A percentile compares a stretch with the other conserved stretches of the same genome.
phyloP scores from a whole-genome alignment of 305 asterid species.

The Stenogyne calaminthoides region DNA sequence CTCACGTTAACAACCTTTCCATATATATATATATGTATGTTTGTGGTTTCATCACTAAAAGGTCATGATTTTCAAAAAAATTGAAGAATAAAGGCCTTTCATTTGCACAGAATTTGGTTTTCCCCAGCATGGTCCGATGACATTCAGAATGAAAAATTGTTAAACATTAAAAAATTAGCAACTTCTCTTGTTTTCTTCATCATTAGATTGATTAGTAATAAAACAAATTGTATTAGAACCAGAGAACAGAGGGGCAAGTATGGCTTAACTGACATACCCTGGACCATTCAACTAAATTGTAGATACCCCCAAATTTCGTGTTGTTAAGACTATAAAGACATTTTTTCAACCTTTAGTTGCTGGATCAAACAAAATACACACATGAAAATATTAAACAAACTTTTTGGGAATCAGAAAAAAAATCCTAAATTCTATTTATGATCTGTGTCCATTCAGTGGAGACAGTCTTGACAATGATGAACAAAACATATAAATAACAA shows the following conservation, averaged over 20 bases:
- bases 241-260: neutral
- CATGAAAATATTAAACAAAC: too few relatives aligned
- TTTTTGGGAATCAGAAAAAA: too few relatives aligned
- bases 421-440: too few relatives aligned
- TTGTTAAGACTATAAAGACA: constrained; percentile 52
- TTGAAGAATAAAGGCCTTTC: too few relatives aligned
- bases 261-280: constrained; percentile 38
- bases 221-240: neutral
- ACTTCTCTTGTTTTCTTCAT: neutral
- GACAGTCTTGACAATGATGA: too few relatives aligned
- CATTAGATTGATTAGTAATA: neutral
- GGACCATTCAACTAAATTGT: constrained; percentile 63
- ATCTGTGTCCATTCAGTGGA: too few relatives aligned
- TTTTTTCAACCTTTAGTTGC: too few relatives aligned
- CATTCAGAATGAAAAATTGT: constrained; percentile 33
- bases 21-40: too few relatives aligned
- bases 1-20: too few relatives aligned
- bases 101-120: too few relatives aligned
- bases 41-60: too few relatives aligned
- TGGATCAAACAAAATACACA: constrained; percentile 31
- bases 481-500: constrained; percentile 48
- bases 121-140: constrained; percentile 51
- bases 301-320: constrained; percentile 58
- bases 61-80: too few relatives aligned
- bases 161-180: neutral